phyloP scores from a whole-genome alignment of 371 early-diverging fungal species.

The Mortierella sp. region DNA sequence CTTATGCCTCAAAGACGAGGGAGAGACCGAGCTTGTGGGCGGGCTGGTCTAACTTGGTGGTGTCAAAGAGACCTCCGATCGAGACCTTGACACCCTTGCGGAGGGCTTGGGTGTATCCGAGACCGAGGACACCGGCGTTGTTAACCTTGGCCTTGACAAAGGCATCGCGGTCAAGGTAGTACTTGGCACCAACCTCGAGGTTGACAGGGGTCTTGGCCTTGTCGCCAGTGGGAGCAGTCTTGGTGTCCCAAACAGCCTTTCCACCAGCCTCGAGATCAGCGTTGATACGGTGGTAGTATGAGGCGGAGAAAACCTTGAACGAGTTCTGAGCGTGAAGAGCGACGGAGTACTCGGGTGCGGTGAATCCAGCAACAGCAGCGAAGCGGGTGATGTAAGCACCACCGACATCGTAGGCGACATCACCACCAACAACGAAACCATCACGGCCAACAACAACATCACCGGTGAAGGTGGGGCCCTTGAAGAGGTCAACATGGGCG shows the following conservation, averaged over 20 bases:
- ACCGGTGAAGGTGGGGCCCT: conserved; percentile 82
- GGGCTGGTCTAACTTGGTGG: conserved; percentile 91
- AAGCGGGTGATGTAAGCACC: conserved; percentile 89
- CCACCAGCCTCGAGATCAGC: conserved; percentile 93
- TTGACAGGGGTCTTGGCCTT: conserved; percentile 70
- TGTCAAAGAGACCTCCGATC: conserved; percentile 93
- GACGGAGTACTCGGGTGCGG: conserved; percentile 88
- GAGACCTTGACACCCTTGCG: conserved; percentile 96
- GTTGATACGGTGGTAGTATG: conserved; percentile 96
- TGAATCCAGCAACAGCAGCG: conserved; percentile 89
- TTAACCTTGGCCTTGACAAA: conserved; percentile 97
- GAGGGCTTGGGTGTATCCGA: conserved; percentile 93
- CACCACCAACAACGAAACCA: conserved; percentile 92
- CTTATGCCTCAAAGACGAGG: conserved; percentile 89
- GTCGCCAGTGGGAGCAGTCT: conserved; percentile 62
- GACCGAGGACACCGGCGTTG: conserved; percentile 93
- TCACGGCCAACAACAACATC: conserved; percentile 86
- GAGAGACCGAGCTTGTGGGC: conserved; percentile 96
- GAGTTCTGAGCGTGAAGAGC: conserved; percentile 81
- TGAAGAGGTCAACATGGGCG: conserved; percentile 81
- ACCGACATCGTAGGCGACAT: conserved; percentile 91
- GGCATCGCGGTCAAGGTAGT: conserved; percentile 87
- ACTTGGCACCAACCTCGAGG: conserved; percentile 97
- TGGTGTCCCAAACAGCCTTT: conserved; percentile 92
- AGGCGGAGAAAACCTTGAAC: conserved; percentile 84